Percentiles rank a stretch among this genome's conserved stretches.
These are phyloP conservation scores for Pseudocercospora ulei DNA, from an alignment of 2,329 filamentous ascomycete species.

Conservation along the genomic window DNA sequence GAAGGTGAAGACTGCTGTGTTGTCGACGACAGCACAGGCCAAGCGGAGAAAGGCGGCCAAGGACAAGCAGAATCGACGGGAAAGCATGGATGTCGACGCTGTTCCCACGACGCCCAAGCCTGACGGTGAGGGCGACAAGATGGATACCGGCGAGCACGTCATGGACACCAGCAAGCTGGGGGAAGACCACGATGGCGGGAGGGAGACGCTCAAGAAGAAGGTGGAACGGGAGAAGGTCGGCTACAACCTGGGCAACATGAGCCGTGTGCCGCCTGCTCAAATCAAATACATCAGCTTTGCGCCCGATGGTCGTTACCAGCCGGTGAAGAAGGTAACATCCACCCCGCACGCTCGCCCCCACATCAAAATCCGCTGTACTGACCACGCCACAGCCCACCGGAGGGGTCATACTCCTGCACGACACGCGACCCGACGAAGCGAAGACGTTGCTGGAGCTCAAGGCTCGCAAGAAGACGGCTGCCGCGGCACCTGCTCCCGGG, in stretches of 20 bases:
- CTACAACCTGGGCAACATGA: conserved; percentile 96
- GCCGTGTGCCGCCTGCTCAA: conserved; percentile 79
- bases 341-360: background rate
- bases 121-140: conserved; percentile 58
- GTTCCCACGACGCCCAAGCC: conserved; percentile 64
- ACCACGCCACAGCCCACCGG: conserved; percentile 63
- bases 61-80: conserved; percentile 75
- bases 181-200: conserved; percentile 45
- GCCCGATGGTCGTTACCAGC: conserved; percentile 71
- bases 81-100: conserved; percentile 91
- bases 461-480: conserved; percentile 61
- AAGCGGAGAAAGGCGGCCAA: conserved; percentile 91
- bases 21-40: conserved; percentile 93
- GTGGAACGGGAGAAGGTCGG: conserved; percentile 91
- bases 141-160: conserved; percentile 55
- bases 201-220: conserved; percentile 68
- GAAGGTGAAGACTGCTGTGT: conserved; percentile 85
- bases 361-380: conserved; percentile 31
- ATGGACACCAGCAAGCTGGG: conserved; percentile 35
- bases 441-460: conserved; percentile 84
- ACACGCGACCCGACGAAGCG: conserved; percentile 66
- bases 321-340: conserved; percentile 71
- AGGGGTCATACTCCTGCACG: conserved; percentile 81
- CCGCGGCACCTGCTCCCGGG: conserved; percentile 37
- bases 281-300: conserved; percentile 94